A percentile compares a stretch with the other conserved stretches of the same genome.
These are phyloP conservation scores for Brettanomyces naardenensis DNA, from an alignment of 805 yeast species.

Conservation along the genomic window DNA sequence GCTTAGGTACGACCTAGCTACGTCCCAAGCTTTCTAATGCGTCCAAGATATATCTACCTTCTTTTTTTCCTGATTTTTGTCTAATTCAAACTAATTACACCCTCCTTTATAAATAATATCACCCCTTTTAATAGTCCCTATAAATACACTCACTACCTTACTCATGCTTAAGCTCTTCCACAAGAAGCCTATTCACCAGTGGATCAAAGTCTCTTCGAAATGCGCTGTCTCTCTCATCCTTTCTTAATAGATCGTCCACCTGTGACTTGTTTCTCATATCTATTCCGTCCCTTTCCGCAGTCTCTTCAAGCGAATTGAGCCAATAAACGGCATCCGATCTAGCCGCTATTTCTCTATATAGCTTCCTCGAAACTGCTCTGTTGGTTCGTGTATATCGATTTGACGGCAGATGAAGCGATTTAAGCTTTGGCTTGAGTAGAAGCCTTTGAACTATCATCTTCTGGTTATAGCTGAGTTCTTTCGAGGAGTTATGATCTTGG, in stretches of 20 bases:
- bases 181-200: slow-evolving; percentile 7
- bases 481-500: not conserved
- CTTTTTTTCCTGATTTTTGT: not conserved
- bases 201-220: slow-evolving; percentile 12
- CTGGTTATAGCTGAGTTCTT: slow-evolving; percentile 27
- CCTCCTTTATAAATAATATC: not conserved
- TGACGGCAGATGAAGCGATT: slow-evolving; percentile 28
- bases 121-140: not conserved
- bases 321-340: slow-evolving; percentile 14
- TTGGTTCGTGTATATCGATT: slow-evolving; percentile 49
- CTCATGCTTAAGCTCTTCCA: slow-evolving; percentile 2
- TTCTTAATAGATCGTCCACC: slow-evolving; percentile 3
- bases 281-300: slow-evolving; percentile 22
- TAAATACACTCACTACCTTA: not conserved
- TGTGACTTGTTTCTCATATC: slow-evolving; percentile 9
- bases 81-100: not conserved
- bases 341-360: slow-evolving; percentile 32
- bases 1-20: too few relatives aligned
- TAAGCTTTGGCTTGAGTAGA: slow-evolving; percentile 44
- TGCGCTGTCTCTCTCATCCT: slow-evolving; percentile 5
- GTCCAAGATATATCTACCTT: not conserved
- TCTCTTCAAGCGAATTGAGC: slow-evolving; percentile 22
- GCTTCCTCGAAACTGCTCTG: slow-evolving; percentile 49
- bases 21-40: not conserved
- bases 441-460: slow-evolving; percentile 49